phyloP scores from a whole-genome alignment of 1,139 yeast species.

The Hemisphaericaspora xylofermentans region DNA sequence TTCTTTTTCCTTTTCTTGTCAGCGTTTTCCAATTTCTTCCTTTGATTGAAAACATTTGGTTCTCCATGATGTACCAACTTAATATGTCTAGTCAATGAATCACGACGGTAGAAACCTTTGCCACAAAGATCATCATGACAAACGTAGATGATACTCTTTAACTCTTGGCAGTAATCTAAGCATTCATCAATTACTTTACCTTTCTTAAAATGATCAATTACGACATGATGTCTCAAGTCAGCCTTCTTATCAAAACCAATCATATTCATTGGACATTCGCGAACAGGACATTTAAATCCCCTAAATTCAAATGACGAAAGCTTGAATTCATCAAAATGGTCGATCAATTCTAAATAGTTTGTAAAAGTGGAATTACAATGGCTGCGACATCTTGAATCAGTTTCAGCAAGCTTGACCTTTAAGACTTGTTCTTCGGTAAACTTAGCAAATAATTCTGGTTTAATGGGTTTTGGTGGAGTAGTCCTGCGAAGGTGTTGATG shows the following conservation, averaged over 20 bases:
- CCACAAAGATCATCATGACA: slow-evolving; percentile 38
- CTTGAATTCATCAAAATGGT: slow-evolving; percentile 11
- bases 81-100: slow-evolving; percentile 54
- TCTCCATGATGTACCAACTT: slow-evolving; percentile 44
- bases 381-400: slow-evolving; percentile 12
- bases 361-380: slow-evolving; percentile 13
- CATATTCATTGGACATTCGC: slow-evolving; percentile 59
- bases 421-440: slow-evolving; percentile 8
- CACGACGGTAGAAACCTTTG: slow-evolving; percentile 56
- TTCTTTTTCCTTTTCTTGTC: slow-evolving; percentile 6
- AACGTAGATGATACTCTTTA: slow-evolving; percentile 17
- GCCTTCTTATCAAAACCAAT: slow-evolving; percentile 61
- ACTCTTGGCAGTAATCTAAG: slow-evolving; percentile 12
- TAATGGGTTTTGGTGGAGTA: slow-evolving; percentile 6
- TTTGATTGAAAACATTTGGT: slow-evolving; percentile 5
- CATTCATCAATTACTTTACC: slow-evolving; percentile 20
- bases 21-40: slow-evolving; percentile 5
- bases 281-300: slow-evolving; percentile 44
- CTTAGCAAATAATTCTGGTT: slow-evolving; percentile 8
- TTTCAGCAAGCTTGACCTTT: slow-evolving; percentile 11
- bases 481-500: slow-evolving; percentile 6
- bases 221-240: slow-evolving; percentile 61
- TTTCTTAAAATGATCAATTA: slow-evolving; percentile 47
- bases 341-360: slow-evolving; percentile 13
- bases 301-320: slow-evolving; percentile 10